These are phyloP conservation scores for Sordariomycetes sp. DNA, from an alignment of 2,329 filamentous ascomycete species.

Conservation along the genomic window DNA sequence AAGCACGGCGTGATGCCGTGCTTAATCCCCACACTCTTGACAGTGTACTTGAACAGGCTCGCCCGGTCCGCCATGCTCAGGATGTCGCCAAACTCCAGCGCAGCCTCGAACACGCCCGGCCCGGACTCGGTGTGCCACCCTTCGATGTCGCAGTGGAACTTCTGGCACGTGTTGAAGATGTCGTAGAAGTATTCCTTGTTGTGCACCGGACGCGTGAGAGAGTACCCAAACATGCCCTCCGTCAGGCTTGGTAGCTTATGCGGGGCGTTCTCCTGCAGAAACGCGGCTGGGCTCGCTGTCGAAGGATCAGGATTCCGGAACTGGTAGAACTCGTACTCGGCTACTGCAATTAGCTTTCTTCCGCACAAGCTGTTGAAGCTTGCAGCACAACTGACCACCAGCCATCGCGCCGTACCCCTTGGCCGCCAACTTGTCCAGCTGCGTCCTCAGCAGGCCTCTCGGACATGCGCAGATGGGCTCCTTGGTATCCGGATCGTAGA, in stretches of 20 bases:
- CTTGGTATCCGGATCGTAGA: slow-evolving; percentile 70
- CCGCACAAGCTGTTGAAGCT: background rate
- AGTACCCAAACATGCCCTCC: slow-evolving; percentile 95
- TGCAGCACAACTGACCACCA: slow-evolving; percentile 53
- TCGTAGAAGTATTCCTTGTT: slow-evolving; percentile 92
- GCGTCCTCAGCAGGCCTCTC: slow-evolving; percentile 61
- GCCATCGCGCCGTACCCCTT: slow-evolving; percentile 79
- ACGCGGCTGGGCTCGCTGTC: slow-evolving; percentile 60
- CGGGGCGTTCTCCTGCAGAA: slow-evolving; percentile 64
- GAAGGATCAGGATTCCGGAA: slow-evolving; percentile 59
- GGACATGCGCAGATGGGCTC: slow-evolving; percentile 70
- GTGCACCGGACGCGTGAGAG: slow-evolving; percentile 74
- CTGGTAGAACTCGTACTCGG: slow-evolving; percentile 93
- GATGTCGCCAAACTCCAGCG: slow-evolving; percentile 83
- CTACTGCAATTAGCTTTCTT: slow-evolving; percentile 35
- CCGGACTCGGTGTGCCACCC: slow-evolving; percentile 95
- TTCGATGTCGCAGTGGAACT: slow-evolving; percentile 76
- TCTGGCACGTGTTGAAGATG: slow-evolving; percentile 69
- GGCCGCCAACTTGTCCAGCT: slow-evolving; percentile 56
- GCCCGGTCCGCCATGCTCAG: slow-evolving; percentile 86
- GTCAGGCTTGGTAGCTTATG: slow-evolving; percentile 70
- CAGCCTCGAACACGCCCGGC: slow-evolving; percentile 90
- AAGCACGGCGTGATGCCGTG: slow-evolving; percentile 94
- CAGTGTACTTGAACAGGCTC: slow-evolving; percentile 86
- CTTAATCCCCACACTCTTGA: slow-evolving; percentile 79